Base-by-base conservation (phyloP, 148 eudicot genomes). In the Rhododendron henanense region DNA sequence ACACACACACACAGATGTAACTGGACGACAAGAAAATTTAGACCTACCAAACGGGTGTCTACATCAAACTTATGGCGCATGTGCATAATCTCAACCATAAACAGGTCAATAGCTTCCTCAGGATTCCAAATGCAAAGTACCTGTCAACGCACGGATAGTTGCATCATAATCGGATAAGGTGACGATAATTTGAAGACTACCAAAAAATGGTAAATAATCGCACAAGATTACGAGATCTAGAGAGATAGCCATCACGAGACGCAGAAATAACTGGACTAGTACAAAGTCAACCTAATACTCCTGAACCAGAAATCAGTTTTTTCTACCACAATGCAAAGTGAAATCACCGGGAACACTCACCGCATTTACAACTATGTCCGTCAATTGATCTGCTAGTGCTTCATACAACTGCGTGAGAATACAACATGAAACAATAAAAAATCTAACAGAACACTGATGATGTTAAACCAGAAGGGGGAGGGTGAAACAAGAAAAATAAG, bases 51-150 rank as follows among this genome's bases (percentile, higher is more conserved):
- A 82, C 92, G 92, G 84, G 98, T 97, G 91, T 95, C 98, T 41
- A 95, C 98, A 83, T 97, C 99, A 90, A 97, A 97, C 87, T 97
- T 97, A 90, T 97, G 99, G 79, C 99, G 95, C 99, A 97, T 97
- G 92, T 97, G 98, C 99, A 97, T 97, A 83, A 97, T 94, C 93
- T 97, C 99, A 76, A 97, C 99, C 99, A 97, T 97, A 84, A 97
- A 97, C 61, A 97, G 93, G 87, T 97, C 99, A 87, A 95, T 93
- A 82, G 96, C 85, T 87, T 97, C 99, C 77, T 94, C 91, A 47
- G 99, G 98, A 89, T 95, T 97, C 88, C 98, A 95, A 65, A 97
- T 90, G 89, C 99, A 95, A 85, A 97, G 98, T 18, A 97, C 99
- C 98, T 96, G 87, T 48, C 75, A 84, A 50, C 84, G 15, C 39